A percentile compares a stretch with the other conserved stretches of the same genome.
Conservation (phyloP, 1,139 yeast genomes). For the Groenewaldozyma sp. region DNA sequence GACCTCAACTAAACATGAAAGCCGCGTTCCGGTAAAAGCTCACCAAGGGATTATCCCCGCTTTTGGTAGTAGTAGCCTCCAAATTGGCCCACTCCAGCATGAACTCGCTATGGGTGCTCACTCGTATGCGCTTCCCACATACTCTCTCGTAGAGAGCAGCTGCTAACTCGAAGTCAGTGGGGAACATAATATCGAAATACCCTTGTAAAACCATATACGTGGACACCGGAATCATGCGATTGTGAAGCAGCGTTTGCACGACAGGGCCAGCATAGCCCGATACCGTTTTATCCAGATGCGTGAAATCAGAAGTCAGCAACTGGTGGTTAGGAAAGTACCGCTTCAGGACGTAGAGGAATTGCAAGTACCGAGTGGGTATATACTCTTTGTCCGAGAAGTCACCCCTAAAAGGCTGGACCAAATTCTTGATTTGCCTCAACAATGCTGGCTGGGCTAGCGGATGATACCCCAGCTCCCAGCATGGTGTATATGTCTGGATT, state of each 20-base stretch:
- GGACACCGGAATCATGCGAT: slow-evolving; percentile 57
- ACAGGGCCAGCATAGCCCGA: slow-evolving; percentile 71
- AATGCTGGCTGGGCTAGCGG: slow-evolving; percentile 31
- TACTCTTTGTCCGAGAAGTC: slow-evolving; percentile 67
- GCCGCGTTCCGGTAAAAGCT: slow-evolving; percentile 72
- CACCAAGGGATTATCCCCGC: slow-evolving; percentile 85
- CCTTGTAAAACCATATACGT: slow-evolving; percentile 81
- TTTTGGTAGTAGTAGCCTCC: slow-evolving; percentile 56
- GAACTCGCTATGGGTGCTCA: slow-evolving; percentile 55
- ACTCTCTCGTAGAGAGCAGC: slow-evolving; percentile 55
- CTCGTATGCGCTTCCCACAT: slow-evolving; percentile 50
- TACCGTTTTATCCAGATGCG: slow-evolving; percentile 50
- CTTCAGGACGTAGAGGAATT: slow-evolving; percentile 56
- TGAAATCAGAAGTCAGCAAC: slow-evolving; percentile 64
- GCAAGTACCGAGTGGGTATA: slow-evolving; percentile 65
- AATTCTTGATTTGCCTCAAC: slow-evolving; percentile 29
- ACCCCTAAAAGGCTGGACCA: slow-evolving; percentile 53
- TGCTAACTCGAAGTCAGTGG: slow-evolving; percentile 64
- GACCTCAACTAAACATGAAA: slow-evolving; percentile 50
- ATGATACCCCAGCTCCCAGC: slow-evolving; percentile 29
- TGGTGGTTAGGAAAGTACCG: slow-evolving; percentile 69
- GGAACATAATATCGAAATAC: slow-evolving; percentile 77
- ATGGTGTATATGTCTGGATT: slow-evolving; percentile 29
- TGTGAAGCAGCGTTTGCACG: slow-evolving; percentile 68
- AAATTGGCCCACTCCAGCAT: slow-evolving; percentile 64